Percentiles rank a stretch among this genome's conserved stretches.
Conservation (phyloP, 345 rosid species). For the Gossypium raimondii region DNA sequence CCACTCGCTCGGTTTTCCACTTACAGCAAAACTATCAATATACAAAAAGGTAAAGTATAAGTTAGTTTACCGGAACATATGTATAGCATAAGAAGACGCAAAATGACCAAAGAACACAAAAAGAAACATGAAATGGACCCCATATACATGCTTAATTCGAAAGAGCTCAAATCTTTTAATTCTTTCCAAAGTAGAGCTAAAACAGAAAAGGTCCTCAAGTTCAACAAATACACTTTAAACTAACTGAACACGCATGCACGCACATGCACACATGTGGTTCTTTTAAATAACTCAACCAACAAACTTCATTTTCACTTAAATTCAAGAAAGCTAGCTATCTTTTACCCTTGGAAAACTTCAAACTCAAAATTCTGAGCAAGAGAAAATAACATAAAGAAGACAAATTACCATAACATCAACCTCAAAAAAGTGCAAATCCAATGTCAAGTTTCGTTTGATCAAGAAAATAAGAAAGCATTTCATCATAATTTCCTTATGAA, state of each 20-base stretch:
- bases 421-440: neutral
- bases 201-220: neutral
- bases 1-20: constrained; percentile 1
- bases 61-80: neutral
- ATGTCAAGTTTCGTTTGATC: neutral
- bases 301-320: neutral
- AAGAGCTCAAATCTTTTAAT: neutral
- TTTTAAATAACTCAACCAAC: neutral
- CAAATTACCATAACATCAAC: neutral
- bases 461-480: neutral
- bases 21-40: neutral
- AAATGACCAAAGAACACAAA: neutral
- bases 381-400: neutral
- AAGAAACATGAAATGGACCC: neutral
- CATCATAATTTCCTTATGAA: neutral
- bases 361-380: neutral
- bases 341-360: neutral
- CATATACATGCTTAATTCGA: neutral
- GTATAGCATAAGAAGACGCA: neutral
- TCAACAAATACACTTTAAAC: constrained; percentile 1
- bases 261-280: neutral
- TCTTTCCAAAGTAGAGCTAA: neutral
- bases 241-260: neutral
- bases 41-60: neutral
- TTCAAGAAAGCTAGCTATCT: neutral